Evolutionary conservation across 352 stramenopile species (phyloP).

Genomic region (Phytopythium sindhum): DNA sequence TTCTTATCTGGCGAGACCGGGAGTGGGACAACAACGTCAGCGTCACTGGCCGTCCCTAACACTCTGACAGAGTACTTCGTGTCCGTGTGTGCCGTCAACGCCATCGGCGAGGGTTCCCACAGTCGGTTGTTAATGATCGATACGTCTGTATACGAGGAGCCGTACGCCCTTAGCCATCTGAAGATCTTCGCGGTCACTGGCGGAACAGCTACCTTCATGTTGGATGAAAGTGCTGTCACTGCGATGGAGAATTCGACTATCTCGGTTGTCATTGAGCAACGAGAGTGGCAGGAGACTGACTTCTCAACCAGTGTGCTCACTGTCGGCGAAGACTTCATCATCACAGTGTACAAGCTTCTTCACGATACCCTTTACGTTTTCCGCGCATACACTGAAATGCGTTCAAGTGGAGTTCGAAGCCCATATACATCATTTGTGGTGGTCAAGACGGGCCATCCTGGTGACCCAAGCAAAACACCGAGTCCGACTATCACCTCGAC

Average conservation of each 20-base stretch:
- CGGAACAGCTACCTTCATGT: slow-evolving; percentile 19
- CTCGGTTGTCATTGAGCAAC: slow-evolving; percentile 31
- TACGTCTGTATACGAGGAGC: not conserved
- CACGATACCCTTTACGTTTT: slow-evolving; percentile 53
- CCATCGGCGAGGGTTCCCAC: slow-evolving; percentile 23
- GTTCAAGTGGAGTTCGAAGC: slow-evolving; percentile 13
- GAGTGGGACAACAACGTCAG: slow-evolving; percentile 19
- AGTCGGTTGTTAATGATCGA: slow-evolving; percentile 12
- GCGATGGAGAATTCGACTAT: slow-evolving; percentile 6
- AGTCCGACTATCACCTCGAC: slow-evolving; percentile 20
- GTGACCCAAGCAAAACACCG: slow-evolving; percentile 33
- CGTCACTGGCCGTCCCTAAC: slow-evolving; percentile 15
- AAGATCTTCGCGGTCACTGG: slow-evolving; percentile 14
- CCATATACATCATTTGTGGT: slow-evolving; percentile 20
- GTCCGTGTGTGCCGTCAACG: slow-evolving; percentile 39
- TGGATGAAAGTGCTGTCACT: slow-evolving; percentile 9
- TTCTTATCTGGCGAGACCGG: slow-evolving; percentile 18
- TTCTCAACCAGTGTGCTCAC: slow-evolving; percentile 19
- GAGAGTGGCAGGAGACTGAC: slow-evolving; percentile 11
- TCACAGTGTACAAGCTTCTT: slow-evolving; percentile 42
- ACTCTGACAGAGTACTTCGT: slow-evolving; percentile 11
- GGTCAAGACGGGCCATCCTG: slow-evolving; percentile 24
- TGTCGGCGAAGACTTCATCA: not conserved
- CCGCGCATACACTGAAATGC: slow-evolving; percentile 22
- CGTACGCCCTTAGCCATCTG: slow-evolving; percentile 8